Percentiles rank a stretch among this genome's conserved stretches.
Conservation (phyloP, 331 rosid species). For the Cydonia oblonga region DNA sequence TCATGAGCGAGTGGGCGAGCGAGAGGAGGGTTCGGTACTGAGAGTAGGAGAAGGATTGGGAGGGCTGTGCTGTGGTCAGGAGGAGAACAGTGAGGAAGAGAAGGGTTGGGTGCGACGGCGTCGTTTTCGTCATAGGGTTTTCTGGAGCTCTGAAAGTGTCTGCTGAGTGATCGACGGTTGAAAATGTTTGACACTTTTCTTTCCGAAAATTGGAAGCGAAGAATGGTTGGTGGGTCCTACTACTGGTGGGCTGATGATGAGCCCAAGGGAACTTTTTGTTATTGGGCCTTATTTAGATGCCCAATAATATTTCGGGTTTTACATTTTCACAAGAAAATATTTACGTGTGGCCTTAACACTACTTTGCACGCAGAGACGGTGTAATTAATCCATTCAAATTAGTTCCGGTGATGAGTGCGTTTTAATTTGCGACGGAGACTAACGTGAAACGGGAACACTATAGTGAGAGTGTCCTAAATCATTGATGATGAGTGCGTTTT, state of each 20-base stretch:
- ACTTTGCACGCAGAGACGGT: background rate
- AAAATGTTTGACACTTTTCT: background rate
- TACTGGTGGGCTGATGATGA: background rate
- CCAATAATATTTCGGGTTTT: background rate
- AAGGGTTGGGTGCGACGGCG: conserved; percentile 18
- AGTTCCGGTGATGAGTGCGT: background rate
- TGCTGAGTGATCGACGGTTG: background rate
- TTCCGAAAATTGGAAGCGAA: too few species aligned
- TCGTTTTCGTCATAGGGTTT: conserved; percentile 25
- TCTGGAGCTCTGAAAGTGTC: background rate
- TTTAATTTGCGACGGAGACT: background rate
- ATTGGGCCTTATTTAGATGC: background rate
- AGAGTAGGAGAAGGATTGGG: conserved; percentile 36
- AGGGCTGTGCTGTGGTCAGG: conserved; percentile 27
- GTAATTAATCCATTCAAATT: background rate
- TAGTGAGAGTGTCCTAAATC: background rate
- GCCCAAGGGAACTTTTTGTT: background rate
- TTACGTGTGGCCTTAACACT: background rate
- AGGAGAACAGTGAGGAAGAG: conserved; percentile 19
- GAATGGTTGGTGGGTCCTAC: too few species aligned
- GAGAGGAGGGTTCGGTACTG: conserved; percentile 40
- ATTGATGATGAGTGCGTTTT: too few species aligned
- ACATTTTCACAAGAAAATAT: too few species aligned
- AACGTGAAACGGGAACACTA: background rate
- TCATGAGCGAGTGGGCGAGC: conserved; percentile 53